Evolutionary conservation across 331 rosid genomes (phyloP), one percentile per base, ranked within the genome.

Genomic region (Rhamnella rubrinervis): DNA sequence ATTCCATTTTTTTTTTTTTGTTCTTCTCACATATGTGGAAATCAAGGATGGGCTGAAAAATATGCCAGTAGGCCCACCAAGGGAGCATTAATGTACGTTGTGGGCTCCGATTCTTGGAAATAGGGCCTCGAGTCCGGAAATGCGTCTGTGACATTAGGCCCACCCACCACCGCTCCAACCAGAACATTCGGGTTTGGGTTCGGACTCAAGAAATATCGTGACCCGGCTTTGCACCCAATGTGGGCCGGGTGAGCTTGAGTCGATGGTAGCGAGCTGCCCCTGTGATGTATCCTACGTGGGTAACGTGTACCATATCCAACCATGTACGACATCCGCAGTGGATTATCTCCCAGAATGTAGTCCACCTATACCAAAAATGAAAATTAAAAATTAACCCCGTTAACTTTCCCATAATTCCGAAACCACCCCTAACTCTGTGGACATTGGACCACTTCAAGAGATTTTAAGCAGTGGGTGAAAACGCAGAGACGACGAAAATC

Each of bases 71-170:
- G 93, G 83, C 97, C 99, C 85, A 95, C 96, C 6, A 95, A 61
- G 0, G 95, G 98, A 6, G 96, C 92, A 19, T 93, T 91, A 67
- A 91, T 93, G 63, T 93, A 91, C 0, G 97, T 91, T 0, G 98
- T 93, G 88, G 98, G 98, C 88, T 93, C 95, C 0, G 98, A 87
- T 58, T 93, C 82, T 79, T 93, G 95, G 70, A 87, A 93, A 80
- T 61, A 87, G 6, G 95, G 89, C 95, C 98, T 87, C 3, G 98
- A 93, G 67, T 91, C 96, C 0, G 98, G 96, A 73, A 93, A 93
- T 0, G 91, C 78, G 57, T 88, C 96, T 0, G 96, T 77, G 67
- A 69, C 77, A 55, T 93, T 88, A 38, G 97, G 96, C 70, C 97
- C 98, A 16, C 97, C 97, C 20, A 93, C 97, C 0, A 93, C 89